These are phyloP conservation scores for Shiraia bambusicola DNA, from an alignment of 2,329 filamentous ascomycete genomes.

Conservation along the genomic window DNA sequence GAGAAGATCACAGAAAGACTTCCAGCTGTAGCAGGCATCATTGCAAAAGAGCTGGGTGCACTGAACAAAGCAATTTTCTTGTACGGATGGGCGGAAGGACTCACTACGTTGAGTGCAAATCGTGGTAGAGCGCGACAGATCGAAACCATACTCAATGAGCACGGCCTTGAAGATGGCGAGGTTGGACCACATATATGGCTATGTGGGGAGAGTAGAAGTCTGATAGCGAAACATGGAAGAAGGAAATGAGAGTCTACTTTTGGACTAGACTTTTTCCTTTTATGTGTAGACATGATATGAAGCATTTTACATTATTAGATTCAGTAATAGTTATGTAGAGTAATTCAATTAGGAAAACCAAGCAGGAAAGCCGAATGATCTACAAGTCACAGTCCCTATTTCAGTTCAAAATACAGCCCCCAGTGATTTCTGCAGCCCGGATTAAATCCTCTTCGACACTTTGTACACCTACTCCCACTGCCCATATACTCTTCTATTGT, in stretches of 20 bases:
- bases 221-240: constrained; percentile 60
- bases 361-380: too few relatives aligned
- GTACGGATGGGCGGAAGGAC: constrained; percentile 65
- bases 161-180: constrained; percentile 53
- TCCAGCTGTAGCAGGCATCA: constrained; percentile 49
- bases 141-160: constrained; percentile 58
- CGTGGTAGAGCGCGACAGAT: constrained; percentile 67
- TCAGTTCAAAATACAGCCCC: constrained; percentile 36
- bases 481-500: constrained; percentile 34
- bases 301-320: too few relatives aligned
- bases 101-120: constrained; percentile 73
- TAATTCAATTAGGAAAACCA: too few relatives aligned
- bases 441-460: constrained; percentile 35
- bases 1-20: constrained; percentile 41
- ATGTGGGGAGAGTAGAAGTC: constrained; percentile 63
- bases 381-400: too few relatives aligned
- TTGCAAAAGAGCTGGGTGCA: constrained; percentile 53
- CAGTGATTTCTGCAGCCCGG: constrained; percentile 41
- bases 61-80: constrained; percentile 72
- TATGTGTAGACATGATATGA: neutral
- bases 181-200: constrained; percentile 65
- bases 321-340: too few relatives aligned
- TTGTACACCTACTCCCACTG: constrained; percentile 30
- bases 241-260: constrained; percentile 12
- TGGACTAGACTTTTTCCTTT: neutral